These are phyloP conservation scores for Melastoma candidum DNA, from an alignment of 441 rosid genomes.

Conservation along the genomic window DNA sequence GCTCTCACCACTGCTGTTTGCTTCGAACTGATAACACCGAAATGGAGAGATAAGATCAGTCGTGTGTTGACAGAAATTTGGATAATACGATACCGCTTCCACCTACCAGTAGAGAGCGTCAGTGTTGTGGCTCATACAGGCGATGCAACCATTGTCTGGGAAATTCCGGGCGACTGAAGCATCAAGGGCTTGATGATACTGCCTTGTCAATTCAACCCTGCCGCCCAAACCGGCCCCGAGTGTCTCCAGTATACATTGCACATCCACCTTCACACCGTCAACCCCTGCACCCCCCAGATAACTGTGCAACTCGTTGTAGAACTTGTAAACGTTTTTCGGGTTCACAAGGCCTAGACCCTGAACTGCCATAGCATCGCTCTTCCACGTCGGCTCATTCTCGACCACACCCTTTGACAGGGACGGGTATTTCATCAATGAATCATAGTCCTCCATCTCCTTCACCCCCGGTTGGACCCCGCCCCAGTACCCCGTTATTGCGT, in stretches of 20 bases:
- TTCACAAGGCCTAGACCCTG: slow-evolving; percentile 81
- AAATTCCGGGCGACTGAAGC: slow-evolving; percentile 69
- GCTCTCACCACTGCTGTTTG: slow-evolving; percentile 86
- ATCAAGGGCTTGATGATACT: slow-evolving; percentile 88
- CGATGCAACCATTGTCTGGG: slow-evolving; percentile 17
- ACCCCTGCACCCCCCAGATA: slow-evolving; percentile 76
- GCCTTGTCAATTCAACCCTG: slow-evolving; percentile 67
- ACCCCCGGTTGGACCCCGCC: slow-evolving; percentile 86
- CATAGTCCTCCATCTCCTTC: slow-evolving; percentile 55
- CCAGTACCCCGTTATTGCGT: slow-evolving; percentile 93
- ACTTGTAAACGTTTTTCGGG: slow-evolving; percentile 57
- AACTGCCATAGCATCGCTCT: slow-evolving; percentile 42
- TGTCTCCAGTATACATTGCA: slow-evolving; percentile 80
- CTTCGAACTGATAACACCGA: slow-evolving; percentile 45
- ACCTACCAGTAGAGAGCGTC: slow-evolving; percentile 30
- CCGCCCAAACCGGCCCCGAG: slow-evolving; percentile 79
- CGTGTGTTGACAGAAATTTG: no score
- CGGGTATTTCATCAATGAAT: slow-evolving; percentile 61
- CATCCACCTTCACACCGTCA: slow-evolving; percentile 92
- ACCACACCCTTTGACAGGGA: slow-evolving; percentile 52
- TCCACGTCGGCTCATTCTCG: slow-evolving; percentile 75
- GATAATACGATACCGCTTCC: no score
- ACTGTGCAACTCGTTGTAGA: slow-evolving; percentile 67
- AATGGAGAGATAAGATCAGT: no score
- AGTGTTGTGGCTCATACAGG: slow-evolving; percentile 92